Base-by-base conservation (phyloP, 2,329 filamentous ascomycete genomes). In the Ceratocystis papillata region DNA sequence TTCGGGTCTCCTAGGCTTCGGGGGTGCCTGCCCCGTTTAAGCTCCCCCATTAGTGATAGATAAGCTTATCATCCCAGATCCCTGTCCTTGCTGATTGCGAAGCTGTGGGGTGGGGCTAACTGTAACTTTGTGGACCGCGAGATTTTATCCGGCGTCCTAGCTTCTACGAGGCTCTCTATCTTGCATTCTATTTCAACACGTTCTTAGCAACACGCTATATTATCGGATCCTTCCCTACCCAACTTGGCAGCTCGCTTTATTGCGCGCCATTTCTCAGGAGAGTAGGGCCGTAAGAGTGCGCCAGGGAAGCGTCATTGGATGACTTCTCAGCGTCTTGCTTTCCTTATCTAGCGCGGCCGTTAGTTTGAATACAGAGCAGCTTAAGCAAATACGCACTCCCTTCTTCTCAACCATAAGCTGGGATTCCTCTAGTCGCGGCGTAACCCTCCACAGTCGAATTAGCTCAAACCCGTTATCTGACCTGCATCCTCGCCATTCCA, bases 41-140 rank as follows among this genome's bases (percentile, higher is more conserved):
- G 33, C 33, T 37, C 33, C 10, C 30, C 48, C 15, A 33, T 25
- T 2, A 10, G 33, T 17, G 6, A 12, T 33, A 62, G 48, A 57
- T 64, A 57, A 50, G 45, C 61, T 30, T 62, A 46, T 46, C 60
- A 41, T 60, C 50, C 41, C 41, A 59, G 45, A 65, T 64, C 60
- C 55, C n/a, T 45, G 44, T 20, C 25, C 15, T 37, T 15, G n/a
- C 57, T 20, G 20, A 22, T 28, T 41, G n/a, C 45, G 8, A 57
- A 10, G 25, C 28, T 30, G 22, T 28, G 28, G 8, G 8, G 25
- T 57, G 50, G 50, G 50, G 50, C 50, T n/a, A 30, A 55, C 12
- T 55, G 50, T 55, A 25, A 55, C 50, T 57, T 57, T 57, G 50
- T 57, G 50, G 50, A 57, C 50, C 22, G 50, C 50, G 50, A 57